Percentiles rank a stretch among this genome's conserved stretches.
These are phyloP conservation scores for Astrocystis sublimbata DNA, from an alignment of 495 filamentous ascomycete genomes.

Conservation along the genomic window DNA sequence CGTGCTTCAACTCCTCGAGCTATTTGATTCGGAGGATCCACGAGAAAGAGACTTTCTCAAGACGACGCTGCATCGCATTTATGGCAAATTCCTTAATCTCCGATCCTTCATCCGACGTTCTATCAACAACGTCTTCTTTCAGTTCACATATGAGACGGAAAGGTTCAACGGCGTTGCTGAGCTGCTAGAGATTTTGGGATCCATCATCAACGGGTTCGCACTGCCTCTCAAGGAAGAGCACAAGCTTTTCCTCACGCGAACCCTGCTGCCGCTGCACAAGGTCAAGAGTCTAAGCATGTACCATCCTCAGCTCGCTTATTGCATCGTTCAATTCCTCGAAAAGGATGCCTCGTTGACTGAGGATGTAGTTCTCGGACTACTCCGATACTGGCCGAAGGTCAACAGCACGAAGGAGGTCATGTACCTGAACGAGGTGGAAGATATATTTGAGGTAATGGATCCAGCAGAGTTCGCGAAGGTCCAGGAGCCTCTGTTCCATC, in stretches of 20 bases:
- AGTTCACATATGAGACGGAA: constrained; percentile 98
- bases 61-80: constrained; percentile 96
- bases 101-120: constrained; percentile 96
- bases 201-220: constrained; percentile 99
- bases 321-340: constrained; percentile 98
- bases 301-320: constrained; percentile 96
- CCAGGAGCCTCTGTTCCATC: constrained; percentile 94
- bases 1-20: constrained; percentile 92
- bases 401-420: constrained; percentile 99
- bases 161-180: constrained; percentile 98
- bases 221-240: constrained; percentile 98
- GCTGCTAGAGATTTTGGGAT: constrained; percentile 92
- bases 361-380: constrained; percentile 92
- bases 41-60: constrained; percentile 97
- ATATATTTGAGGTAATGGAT: constrained; percentile 99
- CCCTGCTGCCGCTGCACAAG: constrained; percentile 93
- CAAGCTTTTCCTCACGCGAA: constrained; percentile 94
- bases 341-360: constrained; percentile 97
- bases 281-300: constrained; percentile 99
- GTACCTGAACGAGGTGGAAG: constrained; percentile 99
- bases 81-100: constrained; percentile 98
- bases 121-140: constrained; percentile 99
- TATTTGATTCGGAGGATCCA: constrained; percentile 98
- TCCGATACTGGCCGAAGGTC: constrained; percentile 98
- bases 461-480: constrained; percentile 98